Conservation (phyloP, 2,329 filamentous ascomycete genomes). For the Nigrograna mackinnonii region DNA sequence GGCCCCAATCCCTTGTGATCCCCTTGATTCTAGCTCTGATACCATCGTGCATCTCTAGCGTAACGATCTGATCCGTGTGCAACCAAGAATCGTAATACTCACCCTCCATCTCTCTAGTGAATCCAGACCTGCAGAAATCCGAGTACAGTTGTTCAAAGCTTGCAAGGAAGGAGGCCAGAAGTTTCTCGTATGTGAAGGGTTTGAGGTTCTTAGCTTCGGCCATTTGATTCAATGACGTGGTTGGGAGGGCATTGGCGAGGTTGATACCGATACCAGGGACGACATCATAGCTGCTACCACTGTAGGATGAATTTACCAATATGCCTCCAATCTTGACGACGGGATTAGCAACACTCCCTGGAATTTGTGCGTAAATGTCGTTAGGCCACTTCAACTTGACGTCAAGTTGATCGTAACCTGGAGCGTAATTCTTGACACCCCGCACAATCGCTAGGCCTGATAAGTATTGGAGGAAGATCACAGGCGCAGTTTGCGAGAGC, state of each 20-base stretch:
- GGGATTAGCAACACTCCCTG: conserved; percentile 54
- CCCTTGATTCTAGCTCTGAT: conserved; percentile 77
- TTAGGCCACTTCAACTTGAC: conserved; percentile 98
- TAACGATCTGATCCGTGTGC: conserved; percentile 68
- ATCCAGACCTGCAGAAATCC: conserved; percentile 75
- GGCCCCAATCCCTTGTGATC: conserved; percentile 88
- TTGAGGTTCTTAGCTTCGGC: conserved; percentile 50
- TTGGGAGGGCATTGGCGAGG: conserved; percentile 79
- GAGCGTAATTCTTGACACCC: conserved; percentile 79
- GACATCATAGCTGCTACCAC: conserved; percentile 75
- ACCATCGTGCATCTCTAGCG: conserved; percentile 79
- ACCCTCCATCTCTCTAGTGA: conserved; percentile 71
- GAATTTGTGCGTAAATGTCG: conserved; percentile 65
- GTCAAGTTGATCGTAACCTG: conserved; percentile 73
- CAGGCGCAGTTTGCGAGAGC: conserved; percentile 72
- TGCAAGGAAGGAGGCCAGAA: conserved; percentile 80
- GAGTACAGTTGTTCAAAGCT: conserved; percentile 77
- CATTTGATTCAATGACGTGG: conserved; percentile 81
- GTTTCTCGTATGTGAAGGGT: conserved; percentile 73
- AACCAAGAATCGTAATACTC: conserved; percentile 73
- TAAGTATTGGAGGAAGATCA: conserved; percentile 94
- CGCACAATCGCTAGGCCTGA: conserved; percentile 84
- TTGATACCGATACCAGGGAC: conserved; percentile 86
- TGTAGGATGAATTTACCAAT: conserved; percentile 85
- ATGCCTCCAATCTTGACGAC: conserved; percentile 95